phyloP scores from a whole-genome alignment of 352 stramenopile species.

The Thraustochytrium striatum region DNA sequence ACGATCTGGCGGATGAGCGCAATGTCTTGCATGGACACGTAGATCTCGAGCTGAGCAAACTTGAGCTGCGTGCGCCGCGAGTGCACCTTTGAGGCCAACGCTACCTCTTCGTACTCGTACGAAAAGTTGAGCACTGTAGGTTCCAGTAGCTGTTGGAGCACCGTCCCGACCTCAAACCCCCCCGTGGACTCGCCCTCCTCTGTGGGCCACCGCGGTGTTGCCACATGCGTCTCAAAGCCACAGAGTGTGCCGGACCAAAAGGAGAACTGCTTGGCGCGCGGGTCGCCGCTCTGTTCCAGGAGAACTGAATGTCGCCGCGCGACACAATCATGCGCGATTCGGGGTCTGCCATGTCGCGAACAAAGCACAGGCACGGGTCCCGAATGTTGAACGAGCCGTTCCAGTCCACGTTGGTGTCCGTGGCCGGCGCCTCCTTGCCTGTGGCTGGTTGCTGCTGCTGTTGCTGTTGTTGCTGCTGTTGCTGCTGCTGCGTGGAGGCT shows the following conservation, averaged over 20 bases:
- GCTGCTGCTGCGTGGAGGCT: too few species aligned
- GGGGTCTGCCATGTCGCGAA: background rate
- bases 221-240: conserved; percentile 7
- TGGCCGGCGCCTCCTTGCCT: background rate
- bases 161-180: background rate
- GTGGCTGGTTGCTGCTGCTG: background rate
- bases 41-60: conserved; percentile 28
- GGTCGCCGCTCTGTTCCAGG: background rate
- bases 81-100: conserved; percentile 5
- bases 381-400: conserved; percentile 20
- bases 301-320: conserved; percentile 20
- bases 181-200: background rate
- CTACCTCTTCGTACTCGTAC: conserved; percentile 40
- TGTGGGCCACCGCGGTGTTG: background rate
- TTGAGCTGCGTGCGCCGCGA: conserved; percentile 13
- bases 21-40: conserved; percentile 19
- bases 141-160: conserved; percentile 33
- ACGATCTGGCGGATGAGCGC: background rate
- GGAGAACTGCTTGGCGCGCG: background rate
- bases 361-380: conserved; percentile 27
- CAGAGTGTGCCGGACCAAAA: background rate
- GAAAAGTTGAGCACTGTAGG: background rate
- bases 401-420: background rate
- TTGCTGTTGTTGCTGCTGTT: too few species aligned
- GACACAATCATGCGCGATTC: background rate